Percentiles rank a stretch among this genome's conserved stretches.
These are phyloP conservation scores for Dictyostelium intermedium DNA, from an alignment of 78 protist species.

Conservation along the genomic window DNA sequence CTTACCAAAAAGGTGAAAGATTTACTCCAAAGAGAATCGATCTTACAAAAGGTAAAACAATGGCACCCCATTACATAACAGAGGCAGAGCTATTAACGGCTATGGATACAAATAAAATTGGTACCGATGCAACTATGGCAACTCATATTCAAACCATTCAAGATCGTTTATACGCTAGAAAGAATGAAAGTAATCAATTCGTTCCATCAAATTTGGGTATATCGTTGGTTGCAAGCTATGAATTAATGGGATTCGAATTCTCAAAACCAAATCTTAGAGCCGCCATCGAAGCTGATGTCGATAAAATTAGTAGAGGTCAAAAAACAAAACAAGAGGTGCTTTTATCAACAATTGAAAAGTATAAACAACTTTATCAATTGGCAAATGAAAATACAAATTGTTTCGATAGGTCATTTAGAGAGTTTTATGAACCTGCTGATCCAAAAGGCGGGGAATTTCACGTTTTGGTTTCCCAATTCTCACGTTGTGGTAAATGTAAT, in stretches of 20 bases:
- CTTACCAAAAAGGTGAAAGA: conserved; percentile 78
- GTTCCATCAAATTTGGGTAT: conserved; percentile 93
- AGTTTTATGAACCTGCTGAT: neutral
- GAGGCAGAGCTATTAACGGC: conserved; percentile 96
- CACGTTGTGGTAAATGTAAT: conserved; percentile 79
- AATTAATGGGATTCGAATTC: conserved; percentile 91
- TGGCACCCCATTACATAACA: conserved; percentile 94
- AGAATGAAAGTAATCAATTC: conserved; percentile 60
- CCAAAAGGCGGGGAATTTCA: neutral
- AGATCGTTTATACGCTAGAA: conserved; percentile 91
- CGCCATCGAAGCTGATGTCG: conserved; percentile 75
- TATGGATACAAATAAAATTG: conserved; percentile 97
- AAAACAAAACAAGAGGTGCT: conserved; percentile 72
- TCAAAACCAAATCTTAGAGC: conserved; percentile 88
- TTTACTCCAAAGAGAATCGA: conserved; percentile 83
- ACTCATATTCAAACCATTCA: conserved; percentile 94
- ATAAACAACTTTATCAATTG: conserved; percentile 28
- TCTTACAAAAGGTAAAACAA: conserved; percentile 89
- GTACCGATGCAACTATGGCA: conserved; percentile 99
- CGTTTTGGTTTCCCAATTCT: neutral
- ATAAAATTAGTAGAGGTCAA: conserved; percentile 39
- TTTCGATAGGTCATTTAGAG: conserved; percentile 60
- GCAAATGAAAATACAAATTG: conserved; percentile 24
- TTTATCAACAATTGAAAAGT: conserved; percentile 21
- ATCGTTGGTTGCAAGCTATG: conserved; percentile 93